Conservation (phyloP, 441 rosid species). For the Theobroma grandiflorum region DNA sequence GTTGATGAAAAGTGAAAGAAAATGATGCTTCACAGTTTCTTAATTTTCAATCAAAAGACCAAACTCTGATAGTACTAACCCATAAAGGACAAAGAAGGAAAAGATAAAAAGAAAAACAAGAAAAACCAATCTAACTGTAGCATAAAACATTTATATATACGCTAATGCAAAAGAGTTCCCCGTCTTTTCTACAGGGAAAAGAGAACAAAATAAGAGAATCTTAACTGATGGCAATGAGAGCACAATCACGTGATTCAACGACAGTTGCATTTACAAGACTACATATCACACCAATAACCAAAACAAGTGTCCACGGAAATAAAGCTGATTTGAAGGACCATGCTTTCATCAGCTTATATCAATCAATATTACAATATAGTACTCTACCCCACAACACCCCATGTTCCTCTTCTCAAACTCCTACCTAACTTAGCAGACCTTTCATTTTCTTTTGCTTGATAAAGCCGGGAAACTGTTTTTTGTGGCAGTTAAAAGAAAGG, state of each 20-base stretch:
- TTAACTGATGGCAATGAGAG: slow-evolving; percentile 39
- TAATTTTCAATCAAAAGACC: slow-evolving; percentile 35
- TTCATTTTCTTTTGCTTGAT: not conserved
- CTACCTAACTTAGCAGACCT: slow-evolving; percentile 25
- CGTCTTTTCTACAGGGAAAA: slow-evolving; percentile 1
- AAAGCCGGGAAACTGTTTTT: slow-evolving; percentile 15
- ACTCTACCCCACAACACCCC: slow-evolving; percentile 16
- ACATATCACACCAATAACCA: slow-evolving; percentile 23
- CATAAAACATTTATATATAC: not conserved
- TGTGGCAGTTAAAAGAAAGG: not conserved
- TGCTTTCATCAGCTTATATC: not conserved
- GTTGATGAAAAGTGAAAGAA: slow-evolving; percentile 16
- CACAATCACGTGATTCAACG: slow-evolving; percentile 64
- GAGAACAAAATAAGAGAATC: slow-evolving; percentile 37
- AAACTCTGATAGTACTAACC: slow-evolving; percentile 1
- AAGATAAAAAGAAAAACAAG: slow-evolving; percentile 25
- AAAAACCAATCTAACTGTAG: slow-evolving; percentile 8
- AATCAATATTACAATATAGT: not conserved
- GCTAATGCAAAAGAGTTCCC: slow-evolving; percentile 4
- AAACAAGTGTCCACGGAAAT: slow-evolving; percentile 29
- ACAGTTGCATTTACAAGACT: slow-evolving; percentile 41
- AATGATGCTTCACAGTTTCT: slow-evolving; percentile 34
- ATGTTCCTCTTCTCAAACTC: slow-evolving; percentile 25
- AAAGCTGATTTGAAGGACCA: slow-evolving; percentile 37
- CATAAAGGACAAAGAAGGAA: slow-evolving; percentile 30